Base-by-base conservation (phyloP, 306 rosid species). In the Arachis hypogaea region DNA sequence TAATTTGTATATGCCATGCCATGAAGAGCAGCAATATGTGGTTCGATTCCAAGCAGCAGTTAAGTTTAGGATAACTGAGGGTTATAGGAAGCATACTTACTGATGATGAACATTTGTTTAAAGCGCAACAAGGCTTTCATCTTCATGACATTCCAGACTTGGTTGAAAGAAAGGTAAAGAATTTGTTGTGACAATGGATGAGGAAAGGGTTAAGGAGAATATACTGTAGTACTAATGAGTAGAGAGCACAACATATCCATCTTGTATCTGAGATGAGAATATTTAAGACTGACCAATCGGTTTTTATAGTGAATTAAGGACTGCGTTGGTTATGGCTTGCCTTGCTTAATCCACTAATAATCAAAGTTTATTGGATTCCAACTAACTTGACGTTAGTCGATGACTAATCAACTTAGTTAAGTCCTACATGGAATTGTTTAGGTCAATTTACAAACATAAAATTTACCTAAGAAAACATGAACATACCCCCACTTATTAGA, bases 1-100 rank as follows among this genome's bases (percentile, higher is more conserved):
- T n/a, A 66, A 44, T 47, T 81, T 72, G 63, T 82, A 77, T 7
- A 81, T 73, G 1, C 79, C 78, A 60, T 72, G 50, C 85, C 85
- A 22, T 22, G 28, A 77, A 44, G 73, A 81, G 36, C 78, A 76
- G 28, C 79, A 81, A 49, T 77, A 63, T 7, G 58, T 60, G 64
- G 9, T 22, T 7, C 55, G 29, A 56, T 58, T 76, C 82, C 85
- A 81, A 14, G 79, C 66, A n/a, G 58, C 3, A 4, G 9, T 50
- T 55, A 22, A 22, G 28, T 22, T 81, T 81, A 4, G 76, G 85
- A 71, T 81, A 71, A 76, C 63, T 46, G 0, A 76, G 63, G 72
- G n/a, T 54, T 0, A 0, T 0, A 1, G 44, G 81, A 81, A 6
- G 85, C 55, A 12, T 2, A 4, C 28, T 43, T 38, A 7, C 3